Conservation (phyloP, 164 flowering plant species). For the Chimonanthus praecox region DNA sequence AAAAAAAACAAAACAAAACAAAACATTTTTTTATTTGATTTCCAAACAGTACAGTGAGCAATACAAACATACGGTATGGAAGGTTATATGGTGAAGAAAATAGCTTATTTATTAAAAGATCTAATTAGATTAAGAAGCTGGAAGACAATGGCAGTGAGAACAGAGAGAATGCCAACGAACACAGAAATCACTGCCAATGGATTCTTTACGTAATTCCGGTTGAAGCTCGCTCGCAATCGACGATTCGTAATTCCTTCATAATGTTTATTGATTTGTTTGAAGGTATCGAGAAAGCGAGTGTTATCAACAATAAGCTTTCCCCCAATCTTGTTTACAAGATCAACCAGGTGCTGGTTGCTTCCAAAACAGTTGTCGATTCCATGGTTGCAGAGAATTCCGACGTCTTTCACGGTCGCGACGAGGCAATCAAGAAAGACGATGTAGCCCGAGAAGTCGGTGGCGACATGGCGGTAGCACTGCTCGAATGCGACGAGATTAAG, state of each 20-base stretch:
- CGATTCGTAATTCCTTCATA: slow-evolving; percentile 13
- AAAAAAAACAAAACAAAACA: no score
- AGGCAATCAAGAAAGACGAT: slow-evolving; percentile 76
- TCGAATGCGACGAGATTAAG: slow-evolving; percentile 66
- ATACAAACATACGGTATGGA: no score
- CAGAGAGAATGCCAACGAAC: neutral
- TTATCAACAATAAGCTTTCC: slow-evolving; percentile 26
- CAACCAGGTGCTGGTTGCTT: slow-evolving; percentile 67
- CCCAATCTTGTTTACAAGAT: slow-evolving; percentile 66
- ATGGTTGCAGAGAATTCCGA: slow-evolving; percentile 59
- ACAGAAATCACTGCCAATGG: neutral
- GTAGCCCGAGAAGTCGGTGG: slow-evolving; percentile 68
- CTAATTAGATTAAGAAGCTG: no score
- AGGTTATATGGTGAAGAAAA: no score
- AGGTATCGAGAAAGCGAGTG: slow-evolving; percentile 56
- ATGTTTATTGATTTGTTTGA: slow-evolving; percentile 51
- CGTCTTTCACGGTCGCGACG: slow-evolving; percentile 66
- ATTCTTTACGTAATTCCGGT: neutral
- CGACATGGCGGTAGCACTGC: slow-evolving; percentile 27
- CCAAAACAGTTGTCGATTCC: slow-evolving; percentile 84
- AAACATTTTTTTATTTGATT: no score
- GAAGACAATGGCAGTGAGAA: no score
- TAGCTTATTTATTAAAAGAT: no score
- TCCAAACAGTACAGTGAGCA: no score
- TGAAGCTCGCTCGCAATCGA: neutral